Conservation (phyloP, 129 eudicot species). For the Lonicera japonica region DNA sequence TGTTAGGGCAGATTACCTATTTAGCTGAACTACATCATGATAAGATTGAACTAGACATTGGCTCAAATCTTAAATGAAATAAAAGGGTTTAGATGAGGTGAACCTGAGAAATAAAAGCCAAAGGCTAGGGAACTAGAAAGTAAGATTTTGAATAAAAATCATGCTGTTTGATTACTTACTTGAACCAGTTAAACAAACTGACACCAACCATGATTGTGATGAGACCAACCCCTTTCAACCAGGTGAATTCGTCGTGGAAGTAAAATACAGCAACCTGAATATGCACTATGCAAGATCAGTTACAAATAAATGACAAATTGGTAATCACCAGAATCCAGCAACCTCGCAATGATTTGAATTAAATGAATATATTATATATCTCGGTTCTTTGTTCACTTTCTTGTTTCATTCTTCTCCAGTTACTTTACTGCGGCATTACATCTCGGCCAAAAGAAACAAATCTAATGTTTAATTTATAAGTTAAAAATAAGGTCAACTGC, state of each 20-base stretch:
- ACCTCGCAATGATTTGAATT: background rate
- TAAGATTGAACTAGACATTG: no score
- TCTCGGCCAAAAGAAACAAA: background rate
- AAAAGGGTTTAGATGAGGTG: no score
- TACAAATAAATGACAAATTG: background rate
- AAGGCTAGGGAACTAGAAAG: no score
- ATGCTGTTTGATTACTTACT: slow-evolving; percentile 48
- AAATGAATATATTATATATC: background rate
- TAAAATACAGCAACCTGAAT: slow-evolving; percentile 92
- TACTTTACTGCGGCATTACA: background rate
- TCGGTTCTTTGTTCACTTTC: background rate
- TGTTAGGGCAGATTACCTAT: no score
- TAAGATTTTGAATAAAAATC: background rate
- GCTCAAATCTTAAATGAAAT: no score
- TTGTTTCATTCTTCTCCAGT: background rate
- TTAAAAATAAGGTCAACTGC: background rate
- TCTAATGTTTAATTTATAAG: background rate
- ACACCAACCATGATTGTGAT: slow-evolving; percentile 77
- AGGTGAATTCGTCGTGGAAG: slow-evolving; percentile 92
- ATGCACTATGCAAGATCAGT: background rate
- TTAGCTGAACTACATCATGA: no score
- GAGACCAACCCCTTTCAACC: slow-evolving; percentile 90
- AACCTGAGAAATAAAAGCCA: no score
- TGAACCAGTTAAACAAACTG: slow-evolving; percentile 90
- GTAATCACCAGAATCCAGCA: slow-evolving; percentile 1